phyloP scores from a whole-genome alignment of 352 stramenopile genomes.

The Phytophthora brassicae region DNA sequence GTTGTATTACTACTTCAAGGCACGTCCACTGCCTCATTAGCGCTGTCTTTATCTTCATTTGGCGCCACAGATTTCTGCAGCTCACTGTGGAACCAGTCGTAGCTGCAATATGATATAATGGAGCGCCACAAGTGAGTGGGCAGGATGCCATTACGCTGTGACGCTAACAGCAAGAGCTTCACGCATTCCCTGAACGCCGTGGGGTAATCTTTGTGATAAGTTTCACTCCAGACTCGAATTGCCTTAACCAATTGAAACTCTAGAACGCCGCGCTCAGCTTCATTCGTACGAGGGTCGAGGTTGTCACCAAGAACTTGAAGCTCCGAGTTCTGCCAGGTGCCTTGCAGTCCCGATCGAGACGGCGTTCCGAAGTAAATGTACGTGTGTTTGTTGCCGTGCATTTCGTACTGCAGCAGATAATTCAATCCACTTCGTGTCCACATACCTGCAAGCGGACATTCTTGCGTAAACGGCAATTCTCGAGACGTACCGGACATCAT shows the following conservation, averaged over 20 bases:
- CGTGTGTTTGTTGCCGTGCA: conserved; percentile 47
- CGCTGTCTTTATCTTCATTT: conserved; percentile 11
- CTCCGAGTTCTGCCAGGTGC: conserved; percentile 57
- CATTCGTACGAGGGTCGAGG: conserved; percentile 20
- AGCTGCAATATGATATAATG: conserved; percentile 47
- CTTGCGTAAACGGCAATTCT: conserved; percentile 54
- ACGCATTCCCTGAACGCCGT: conserved; percentile 38
- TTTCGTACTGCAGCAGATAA: conserved; percentile 58
- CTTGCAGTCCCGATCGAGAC: conserved; percentile 39
- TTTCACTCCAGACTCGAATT: conserved; percentile 41
- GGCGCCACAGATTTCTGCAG: conserved; percentile 1
- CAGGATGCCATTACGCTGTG: conserved; percentile 28
- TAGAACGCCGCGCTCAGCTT: conserved; percentile 41
- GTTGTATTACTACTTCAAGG: conserved; percentile 12
- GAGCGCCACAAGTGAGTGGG: conserved; percentile 45
- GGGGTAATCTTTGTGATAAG: conserved; percentile 46
- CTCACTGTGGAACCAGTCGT: conserved; percentile 41
- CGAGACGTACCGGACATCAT: conserved; percentile 46
- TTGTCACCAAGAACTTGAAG: conserved; percentile 19
- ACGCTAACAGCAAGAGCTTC: conserved; percentile 40
- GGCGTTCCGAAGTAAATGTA: conserved; percentile 57
- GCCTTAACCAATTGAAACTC: conserved; percentile 38
- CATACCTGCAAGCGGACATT: conserved; percentile 45
- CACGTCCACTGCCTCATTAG: neutral
- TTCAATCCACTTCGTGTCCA: conserved; percentile 45